These are phyloP conservation scores for Dothidotthia symphoricarpi DNA, from an alignment of 2,329 filamentous ascomycete species.

Conservation along the genomic window DNA sequence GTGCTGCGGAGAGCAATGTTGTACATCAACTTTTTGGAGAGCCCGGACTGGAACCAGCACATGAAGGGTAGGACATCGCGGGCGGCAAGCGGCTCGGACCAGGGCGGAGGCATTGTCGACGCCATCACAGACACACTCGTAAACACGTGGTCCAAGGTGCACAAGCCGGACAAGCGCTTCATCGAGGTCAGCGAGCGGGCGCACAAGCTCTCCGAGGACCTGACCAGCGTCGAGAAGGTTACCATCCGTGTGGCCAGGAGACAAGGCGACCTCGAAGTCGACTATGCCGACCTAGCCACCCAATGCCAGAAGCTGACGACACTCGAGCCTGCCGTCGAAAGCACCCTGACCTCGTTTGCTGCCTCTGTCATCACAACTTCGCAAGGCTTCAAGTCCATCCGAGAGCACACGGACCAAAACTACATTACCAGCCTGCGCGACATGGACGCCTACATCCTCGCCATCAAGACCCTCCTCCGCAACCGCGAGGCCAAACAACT, in stretches of 20 bases:
- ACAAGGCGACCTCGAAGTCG: conserved; percentile 80
- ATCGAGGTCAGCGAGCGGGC: conserved; percentile 90
- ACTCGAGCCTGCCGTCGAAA: conserved; percentile 83
- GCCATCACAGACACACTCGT: conserved; percentile 94
- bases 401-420: conserved; percentile 91
- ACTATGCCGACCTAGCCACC: conserved; percentile 84
- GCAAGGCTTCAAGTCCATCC: conserved; percentile 72
- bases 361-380: conserved; percentile 81
- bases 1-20: conserved; percentile 80
- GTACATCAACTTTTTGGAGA: conserved; percentile 87
- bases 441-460: conserved; percentile 91
- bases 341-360: conserved; percentile 80
- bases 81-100: conserved; percentile 48
- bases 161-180: conserved; percentile 92
- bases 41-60: conserved; percentile 91
- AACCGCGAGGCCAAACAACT: conserved; percentile 96
- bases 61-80: conserved; percentile 78
- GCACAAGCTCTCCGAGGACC: conserved; percentile 87
- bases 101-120: conserved; percentile 74
- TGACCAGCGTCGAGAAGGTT: conserved; percentile 93
- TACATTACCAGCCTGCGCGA: conserved; percentile 90
- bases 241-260: conserved; percentile 84
- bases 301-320: conserved; percentile 93
- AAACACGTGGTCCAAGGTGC: conserved; percentile 94
- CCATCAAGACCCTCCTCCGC: conserved; percentile 83